Base-by-base conservation (phyloP, 2,329 filamentous ascomycete species). In the Pseudogymnoascus pannorum region DNA sequence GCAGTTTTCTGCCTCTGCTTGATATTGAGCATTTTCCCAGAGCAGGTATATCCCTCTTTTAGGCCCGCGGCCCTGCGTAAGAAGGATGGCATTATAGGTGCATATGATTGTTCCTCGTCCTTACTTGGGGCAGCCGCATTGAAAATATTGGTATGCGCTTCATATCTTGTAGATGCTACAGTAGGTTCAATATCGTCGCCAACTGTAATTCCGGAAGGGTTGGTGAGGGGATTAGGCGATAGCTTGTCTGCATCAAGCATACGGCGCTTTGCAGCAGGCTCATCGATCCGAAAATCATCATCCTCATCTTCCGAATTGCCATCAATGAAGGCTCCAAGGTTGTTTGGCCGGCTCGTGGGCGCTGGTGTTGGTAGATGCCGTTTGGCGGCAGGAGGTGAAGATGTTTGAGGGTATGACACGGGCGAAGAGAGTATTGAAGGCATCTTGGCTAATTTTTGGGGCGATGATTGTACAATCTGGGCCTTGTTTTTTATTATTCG, bases 361-460 rank as follows among this genome's bases (percentile, higher is more conserved):
- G 70, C 68, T 69, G 72, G 59, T 65, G 70, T 64, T 65, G 62
- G 48, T 77, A 75, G 51, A 72, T 72, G 65, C 69, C 69, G 57
- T 73, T 64, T 63, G 16, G 57, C 31, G 36, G 40, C 22, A n/a
- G 66, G 66, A 6, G 71, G 69, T 33, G 70, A 68, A 14, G 69
- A 70, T 42, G 66, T 70, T 11, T 58, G 63, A 8, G 70, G 68
- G 51, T 72, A 71, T 57, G 76, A 69, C 18, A 85, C 73, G 2
- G 85, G 82, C 12, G 86, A 86, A 5, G 86, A 87, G 38, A 54
- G 26, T 54, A 81, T 77, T 36, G 80, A 77, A 24, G 83, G 75
- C 84, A 88, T 88, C 44, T 68, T 76, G 63, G 44, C 44, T 2
- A 63, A 26, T 22, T 16, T 62, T 38, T 65, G 64, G 38, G 77